Percentiles rank a stretch among this genome's conserved stretches.
These are phyloP conservation scores for Cardamine chenopodiifolia DNA, from an alignment of 345 rosid genomes.

Conservation along the genomic window DNA sequence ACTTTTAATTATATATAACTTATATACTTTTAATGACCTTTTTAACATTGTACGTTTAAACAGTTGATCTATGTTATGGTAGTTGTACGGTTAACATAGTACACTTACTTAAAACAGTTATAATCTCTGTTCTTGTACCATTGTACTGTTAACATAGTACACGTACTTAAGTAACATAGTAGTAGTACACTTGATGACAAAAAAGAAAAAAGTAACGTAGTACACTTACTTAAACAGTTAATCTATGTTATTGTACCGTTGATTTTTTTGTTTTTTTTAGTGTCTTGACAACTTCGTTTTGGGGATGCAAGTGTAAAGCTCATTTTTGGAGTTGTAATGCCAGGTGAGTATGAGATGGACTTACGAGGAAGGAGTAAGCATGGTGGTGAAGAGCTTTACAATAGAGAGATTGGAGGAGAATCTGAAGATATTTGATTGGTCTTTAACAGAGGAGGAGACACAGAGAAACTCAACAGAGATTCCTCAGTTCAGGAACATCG, in stretches of 20 bases:
- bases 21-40: too few species aligned
- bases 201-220: too few species aligned
- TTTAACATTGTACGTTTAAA: not conserved
- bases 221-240: too few species aligned
- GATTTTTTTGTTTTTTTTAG: not conserved
- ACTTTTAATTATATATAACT: not conserved
- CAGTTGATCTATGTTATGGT: not conserved
- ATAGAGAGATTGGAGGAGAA: conserved; percentile 61
- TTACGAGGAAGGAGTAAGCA: conserved; percentile 52
- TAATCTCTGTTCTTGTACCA: too few species aligned
- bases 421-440: conserved; percentile 62
- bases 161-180: too few species aligned
- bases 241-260: not conserved
- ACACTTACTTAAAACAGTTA: too few species aligned
- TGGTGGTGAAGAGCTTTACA: conserved; percentile 63
- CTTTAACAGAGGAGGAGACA: conserved; percentile 50
- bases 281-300: not conserved
- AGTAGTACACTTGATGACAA: too few species aligned
- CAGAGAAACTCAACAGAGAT: conserved; percentile 46
- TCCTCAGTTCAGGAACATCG: conserved; percentile 49
- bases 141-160: too few species aligned
- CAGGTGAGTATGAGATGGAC: conserved; percentile 74
- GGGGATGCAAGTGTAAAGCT: not conserved
- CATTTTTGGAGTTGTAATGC: not conserved
- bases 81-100: too few species aligned